Evolutionary conservation across 257 asterid species (phyloP).

Genomic region (Parsonsia alboflavescens): DNA sequence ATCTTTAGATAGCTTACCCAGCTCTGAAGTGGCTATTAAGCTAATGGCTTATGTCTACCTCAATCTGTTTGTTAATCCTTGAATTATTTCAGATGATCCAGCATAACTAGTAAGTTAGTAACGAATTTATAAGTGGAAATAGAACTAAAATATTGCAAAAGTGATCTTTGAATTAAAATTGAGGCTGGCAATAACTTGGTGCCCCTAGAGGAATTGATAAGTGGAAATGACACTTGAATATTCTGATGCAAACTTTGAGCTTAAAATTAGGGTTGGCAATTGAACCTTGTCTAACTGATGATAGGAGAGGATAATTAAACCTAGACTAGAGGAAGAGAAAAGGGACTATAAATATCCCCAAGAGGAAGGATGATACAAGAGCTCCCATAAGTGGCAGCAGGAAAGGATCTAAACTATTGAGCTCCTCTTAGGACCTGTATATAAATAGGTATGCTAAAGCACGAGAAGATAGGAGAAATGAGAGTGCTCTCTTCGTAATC

Average conservation of each 20-base stretch:
- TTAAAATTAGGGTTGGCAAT: too few species aligned
- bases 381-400: neutral
- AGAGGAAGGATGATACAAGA: neutral
- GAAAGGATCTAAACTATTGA: neutral
- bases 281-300: too few species aligned
- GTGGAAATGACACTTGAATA: neutral
- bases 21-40: neutral
- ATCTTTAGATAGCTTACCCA: neutral
- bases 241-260: too few species aligned
- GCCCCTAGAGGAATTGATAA: neutral
- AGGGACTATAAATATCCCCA: too few species aligned
- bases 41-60: neutral
- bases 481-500: neutral
- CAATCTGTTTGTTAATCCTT: neutral
- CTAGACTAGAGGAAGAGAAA: too few species aligned
- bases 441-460: neutral
- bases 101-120: neutral
- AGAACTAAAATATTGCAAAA: neutral
- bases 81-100: neutral
- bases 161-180: neutral
- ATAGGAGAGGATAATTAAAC: neutral
- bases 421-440: too few species aligned
- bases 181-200: neutral
- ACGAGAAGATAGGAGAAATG: neutral
- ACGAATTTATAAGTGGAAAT: neutral